Conservation (phyloP, 1,284 basidiomycete genomes). For the Boletus semigastroideus region DNA sequence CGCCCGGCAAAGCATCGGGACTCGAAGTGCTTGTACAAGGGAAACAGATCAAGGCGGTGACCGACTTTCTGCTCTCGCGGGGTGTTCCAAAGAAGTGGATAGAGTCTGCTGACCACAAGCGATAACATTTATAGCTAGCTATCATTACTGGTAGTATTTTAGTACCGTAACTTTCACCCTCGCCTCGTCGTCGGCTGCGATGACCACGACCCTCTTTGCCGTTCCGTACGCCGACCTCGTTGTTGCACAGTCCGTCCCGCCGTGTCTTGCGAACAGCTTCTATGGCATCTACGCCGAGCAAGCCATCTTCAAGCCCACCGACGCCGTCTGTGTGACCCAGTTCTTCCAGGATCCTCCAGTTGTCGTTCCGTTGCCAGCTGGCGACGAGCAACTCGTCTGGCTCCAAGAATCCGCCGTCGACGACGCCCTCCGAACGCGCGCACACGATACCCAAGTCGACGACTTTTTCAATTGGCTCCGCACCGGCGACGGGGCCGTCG, state of each 20-base stretch:
- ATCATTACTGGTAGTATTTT: no score
- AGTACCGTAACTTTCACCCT: neutral
- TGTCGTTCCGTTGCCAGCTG: slow-evolving; percentile 28
- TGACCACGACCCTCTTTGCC: slow-evolving; percentile 23
- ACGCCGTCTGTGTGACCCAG: slow-evolving; percentile 36
- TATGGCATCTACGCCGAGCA: slow-evolving; percentile 52
- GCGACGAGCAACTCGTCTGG: slow-evolving; percentile 54
- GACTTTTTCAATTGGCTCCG: slow-evolving; percentile 33
- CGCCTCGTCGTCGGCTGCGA: slow-evolving; percentile 1
- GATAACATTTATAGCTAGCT: no score
- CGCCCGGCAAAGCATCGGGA: slow-evolving; percentile 52
- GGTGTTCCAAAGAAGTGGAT: slow-evolving; percentile 85
- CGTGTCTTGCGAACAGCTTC: slow-evolving; percentile 52
- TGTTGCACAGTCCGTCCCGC: slow-evolving; percentile 21
- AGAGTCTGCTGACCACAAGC: slow-evolving; percentile 36
- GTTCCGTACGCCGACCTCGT: slow-evolving; percentile 24
- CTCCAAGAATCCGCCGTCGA: slow-evolving; percentile 56
- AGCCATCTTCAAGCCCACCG: slow-evolving; percentile 46
- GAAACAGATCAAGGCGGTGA: slow-evolving; percentile 67
- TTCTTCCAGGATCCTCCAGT: neutral
- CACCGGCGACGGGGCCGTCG: slow-evolving; percentile 19
- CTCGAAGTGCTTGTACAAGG: slow-evolving; percentile 82
- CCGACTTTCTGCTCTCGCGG: slow-evolving; percentile 56
- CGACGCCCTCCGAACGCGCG: slow-evolving; percentile 33
- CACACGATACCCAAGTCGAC: slow-evolving; percentile 32